Base-by-base conservation (phyloP, 345 rosid species). In the Triadica sebifera region DNA sequence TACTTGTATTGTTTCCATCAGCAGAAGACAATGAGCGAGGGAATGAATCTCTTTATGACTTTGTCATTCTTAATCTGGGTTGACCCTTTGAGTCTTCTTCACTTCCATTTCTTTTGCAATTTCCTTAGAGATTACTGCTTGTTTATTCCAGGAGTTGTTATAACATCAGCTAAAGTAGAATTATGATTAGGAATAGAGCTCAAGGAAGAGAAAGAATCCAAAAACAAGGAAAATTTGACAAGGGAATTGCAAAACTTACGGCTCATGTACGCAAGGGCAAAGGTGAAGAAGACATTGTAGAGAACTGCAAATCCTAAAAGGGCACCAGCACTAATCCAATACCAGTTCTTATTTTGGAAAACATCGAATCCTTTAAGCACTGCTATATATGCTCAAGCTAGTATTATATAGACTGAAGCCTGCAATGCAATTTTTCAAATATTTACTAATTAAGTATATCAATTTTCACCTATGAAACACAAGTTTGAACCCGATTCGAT, bases 241-340 rank as follows among this genome's bases (percentile, higher is more conserved):
- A n/a, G n/a, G n/a, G n/a, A n/a, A n/a, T n/a, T n/a, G n/a, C n/a
- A n/a, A 45, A 56, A 80, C 97, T 87, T 75, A 95, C 99, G 87
- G 67, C 63, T 84, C 9, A 93, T 83, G 81, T 83, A 91, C 75
- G 80, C 83, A 41, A 95, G 94, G 16, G 96, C 73, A 1, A 93
- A 53, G 66, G 93, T 95, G 58, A 88, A 86, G 37, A 95, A 86
- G 82, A 90, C 77, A 78, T 93, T 95, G 83, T 89, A 89, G 78
- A 95, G 86, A 67, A 95, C 66, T 8, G 70, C 72, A 81, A 91
- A 95, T 16, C 92, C 94, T 0, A 87, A n/a, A 73, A 88, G 82
- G 65, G 83, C 90, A 64, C 78, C 92, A 25, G 74, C 86, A 5
- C 97, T 93, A 68, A 91, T 89, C 98, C 97, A 93, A 72, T 85